Conservation (phyloP, 78 protist species). For the Tieghemostelium lacteum region DNA sequence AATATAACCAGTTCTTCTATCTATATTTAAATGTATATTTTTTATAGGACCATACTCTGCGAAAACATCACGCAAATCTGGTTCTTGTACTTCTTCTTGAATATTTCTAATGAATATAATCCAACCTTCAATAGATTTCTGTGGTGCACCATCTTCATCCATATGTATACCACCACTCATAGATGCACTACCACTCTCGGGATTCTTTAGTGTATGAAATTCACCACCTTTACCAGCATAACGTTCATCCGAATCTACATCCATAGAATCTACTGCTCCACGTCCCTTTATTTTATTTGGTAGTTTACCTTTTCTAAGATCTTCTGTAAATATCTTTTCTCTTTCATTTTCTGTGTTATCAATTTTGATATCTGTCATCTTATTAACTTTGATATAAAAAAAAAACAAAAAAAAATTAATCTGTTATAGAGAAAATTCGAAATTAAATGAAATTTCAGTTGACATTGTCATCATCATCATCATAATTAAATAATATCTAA, state of each 20-base stretch:
- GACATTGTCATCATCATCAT: too few species aligned
- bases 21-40: constrained; percentile 92
- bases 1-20: constrained; percentile 93
- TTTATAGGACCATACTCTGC: constrained; percentile 90
- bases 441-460: too few species aligned
- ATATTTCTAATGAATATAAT: constrained; percentile 88
- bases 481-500: too few species aligned
- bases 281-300: constrained; percentile 59
- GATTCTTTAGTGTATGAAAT: constrained; percentile 22
- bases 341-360: not conserved
- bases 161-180: not conserved
- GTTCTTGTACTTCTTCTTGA: constrained; percentile 95
- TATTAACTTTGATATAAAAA: too few species aligned
- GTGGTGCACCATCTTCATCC: constrained; percentile 33
- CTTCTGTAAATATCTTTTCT: constrained; percentile 52
- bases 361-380: not conserved
- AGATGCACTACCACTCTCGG: not conserved
- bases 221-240: constrained; percentile 47
- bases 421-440: too few species aligned
- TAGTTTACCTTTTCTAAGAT: constrained; percentile 59
- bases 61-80: constrained; percentile 88
- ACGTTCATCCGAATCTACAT: constrained; percentile 10
- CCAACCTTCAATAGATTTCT: constrained; percentile 94
- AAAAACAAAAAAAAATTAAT: too few species aligned
- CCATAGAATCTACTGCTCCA: constrained; percentile 43